Evolutionary conservation across 306 rosid species (phyloP), one percentile per base, ranked within the genome.

Genomic region (Arachis stenosperma): DNA sequence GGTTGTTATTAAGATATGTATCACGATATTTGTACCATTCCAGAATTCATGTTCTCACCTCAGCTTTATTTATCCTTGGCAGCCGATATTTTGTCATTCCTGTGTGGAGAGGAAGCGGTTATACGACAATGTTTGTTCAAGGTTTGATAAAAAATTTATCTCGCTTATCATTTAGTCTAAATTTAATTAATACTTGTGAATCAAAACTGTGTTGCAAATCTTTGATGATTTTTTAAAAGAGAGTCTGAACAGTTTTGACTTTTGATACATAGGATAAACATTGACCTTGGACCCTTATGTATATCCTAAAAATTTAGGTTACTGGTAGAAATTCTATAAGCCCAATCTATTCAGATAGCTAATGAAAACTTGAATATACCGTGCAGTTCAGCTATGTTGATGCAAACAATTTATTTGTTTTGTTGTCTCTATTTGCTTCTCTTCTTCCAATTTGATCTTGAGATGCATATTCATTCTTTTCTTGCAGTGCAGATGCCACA

Each of bases 41-140:
- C 61, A 36, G 61, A 75, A 61, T 73, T 80, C 48, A 6, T 50
- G 56, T 68, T 82, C 78, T 74, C 27, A 22, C 27, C 27, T 22
- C 33, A 65, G 22, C 61, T 67, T 37, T 67, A 6, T 65, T 61
- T 70, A 4, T 69, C 53, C 52, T 81, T 70, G 79, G 57, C 92
- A 91, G 96, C 83, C 97, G 84, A 22, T 86, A 89, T 86, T 94
- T 94, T 61, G 98, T 89, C 70, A 66, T 94, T 87, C 96, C 98
- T 65, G 8, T 94, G 78, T 89, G 98, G 97, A 86, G 84, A 78
- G 97, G 95, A 84, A 86, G 86, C 74, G 98, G 98, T 50, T 94
- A 88, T 75, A 83, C 84, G 7, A 85, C 97, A 70, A 89, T 94
- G 96, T 91, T 94, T 79, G 83, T 78, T 81, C 98, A 94, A 91